Evolutionary conservation across 73 alveolate species (phyloP).

Genomic region (Paramecium tetraurelia): DNA sequence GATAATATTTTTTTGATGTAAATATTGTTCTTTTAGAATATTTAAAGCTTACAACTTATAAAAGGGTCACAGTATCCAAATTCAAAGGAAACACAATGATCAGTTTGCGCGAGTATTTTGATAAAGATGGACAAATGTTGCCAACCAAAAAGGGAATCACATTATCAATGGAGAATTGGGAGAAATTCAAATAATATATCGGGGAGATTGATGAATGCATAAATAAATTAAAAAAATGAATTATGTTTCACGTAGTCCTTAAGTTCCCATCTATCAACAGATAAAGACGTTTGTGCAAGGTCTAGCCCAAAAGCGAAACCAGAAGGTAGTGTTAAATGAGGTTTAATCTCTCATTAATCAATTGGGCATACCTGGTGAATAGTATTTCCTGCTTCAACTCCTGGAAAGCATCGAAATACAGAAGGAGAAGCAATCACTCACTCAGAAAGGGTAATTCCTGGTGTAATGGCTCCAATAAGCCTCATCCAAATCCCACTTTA

Average conservation of each 20-base stretch:
- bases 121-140: conserved; percentile 45
- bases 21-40: background rate
- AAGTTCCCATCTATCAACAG: background rate
- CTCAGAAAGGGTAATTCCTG: background rate
- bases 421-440: background rate
- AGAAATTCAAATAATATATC: conserved; percentile 11
- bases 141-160: conserved; percentile 60
- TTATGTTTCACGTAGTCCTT: conserved; percentile 32
- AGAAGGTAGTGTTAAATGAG: background rate
- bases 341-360: background rate
- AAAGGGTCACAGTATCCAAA: background rate
- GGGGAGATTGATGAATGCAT: conserved; percentile 12
- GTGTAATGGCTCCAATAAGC: background rate
- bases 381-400: conserved; percentile 3
- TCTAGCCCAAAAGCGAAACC: background rate
- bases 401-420: background rate
- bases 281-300: background rate
- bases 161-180: conserved; percentile 20
- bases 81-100: conserved; percentile 16
- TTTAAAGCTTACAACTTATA: background rate
- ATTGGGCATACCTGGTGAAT: conserved; percentile 37
- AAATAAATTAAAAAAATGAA: conserved; percentile 31
- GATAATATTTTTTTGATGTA: conserved; percentile 35
- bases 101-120: conserved; percentile 46
- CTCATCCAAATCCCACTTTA: conserved; percentile 2